Base-by-base conservation (phyloP, 495 filamentous ascomycete genomes). In the Penicillium pulvis region DNA sequence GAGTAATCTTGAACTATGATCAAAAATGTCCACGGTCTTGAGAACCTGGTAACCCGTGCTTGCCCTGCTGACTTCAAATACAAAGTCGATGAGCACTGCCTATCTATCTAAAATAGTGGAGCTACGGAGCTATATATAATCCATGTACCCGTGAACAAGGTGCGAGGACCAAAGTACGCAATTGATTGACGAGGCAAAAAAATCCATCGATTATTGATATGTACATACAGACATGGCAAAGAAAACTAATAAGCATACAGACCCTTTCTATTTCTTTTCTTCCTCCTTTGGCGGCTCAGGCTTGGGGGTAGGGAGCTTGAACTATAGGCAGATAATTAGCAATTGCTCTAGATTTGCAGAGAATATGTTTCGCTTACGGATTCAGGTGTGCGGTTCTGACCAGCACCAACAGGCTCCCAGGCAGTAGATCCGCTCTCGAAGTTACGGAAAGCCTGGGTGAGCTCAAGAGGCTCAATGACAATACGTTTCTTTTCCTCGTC, bases 401-500 rank as follows among this genome's bases (percentile, higher is more conserved):
- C 95, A 51, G 85, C 71, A 49, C 95, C 93, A 70, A 99, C 86
- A 70, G 93, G 93, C 75, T 99, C 92, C 92, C 93, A 81, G 44
- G 73, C 65, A 39, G 79, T 71, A 51, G 85, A 87, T 48, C 90
- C 91, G 44, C 91, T 90, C 77, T 97, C 90, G 68, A 99, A 99
- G 77, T 99, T 98, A 61, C 95, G 86, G 85, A 93, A 98, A n/a
- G 94, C 94, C 77, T 98, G 94, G 8, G 95, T 97, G 74, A 98
- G 80, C 78, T 98, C 94, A 53, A 98, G 81, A 11, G 95, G 94
- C 82, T 98, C 95, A 33, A 94, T 91, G 55, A 99, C 93, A 71
- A 98, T 97, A 53, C 95, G 84, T 85, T 99, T 98, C 89, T 98
- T 99, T 85, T 98, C 95, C 74, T 99, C 95, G 68, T 97, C 93